A percentile compares a stretch with the other conserved stretches of the same genome.
phyloP scores from a whole-genome alignment of 495 filamentous ascomycete species.

The Lepidopterella palustris region DNA sequence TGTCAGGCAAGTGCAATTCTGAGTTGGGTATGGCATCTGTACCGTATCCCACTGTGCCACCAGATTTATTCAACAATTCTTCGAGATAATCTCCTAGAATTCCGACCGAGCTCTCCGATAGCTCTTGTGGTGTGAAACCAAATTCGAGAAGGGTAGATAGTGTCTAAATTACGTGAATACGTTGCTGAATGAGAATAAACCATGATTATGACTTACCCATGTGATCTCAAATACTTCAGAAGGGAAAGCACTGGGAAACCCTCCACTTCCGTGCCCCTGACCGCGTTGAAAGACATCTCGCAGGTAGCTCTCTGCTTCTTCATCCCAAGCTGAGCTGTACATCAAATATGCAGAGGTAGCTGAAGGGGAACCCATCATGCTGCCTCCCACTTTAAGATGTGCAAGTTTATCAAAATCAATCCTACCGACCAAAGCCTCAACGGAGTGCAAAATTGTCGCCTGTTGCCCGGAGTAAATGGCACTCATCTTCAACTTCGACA shows the following conservation, averaged over 20 bases:
- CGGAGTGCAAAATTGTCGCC: slow-evolving; percentile 37
- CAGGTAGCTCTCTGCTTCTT: slow-evolving; percentile 27
- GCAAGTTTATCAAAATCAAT: slow-evolving; percentile 40
- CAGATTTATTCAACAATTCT: neutral
- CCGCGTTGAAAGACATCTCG: neutral
- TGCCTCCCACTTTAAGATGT: slow-evolving; percentile 39
- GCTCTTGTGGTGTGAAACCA: no score
- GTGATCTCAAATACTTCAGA: slow-evolving; percentile 7
- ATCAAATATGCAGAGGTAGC: slow-evolving; percentile 45
- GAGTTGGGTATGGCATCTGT: no score
- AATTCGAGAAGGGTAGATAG: no score
- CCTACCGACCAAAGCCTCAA: slow-evolving; percentile 43
- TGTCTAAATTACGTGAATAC: no score
- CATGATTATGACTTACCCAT: no score
- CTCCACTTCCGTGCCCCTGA: neutral
- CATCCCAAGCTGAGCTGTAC: slow-evolving; percentile 37
- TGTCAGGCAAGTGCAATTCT: neutral
- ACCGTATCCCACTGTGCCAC: neutral
- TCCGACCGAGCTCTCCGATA: no score
- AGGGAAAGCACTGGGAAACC: slow-evolving; percentile 15
- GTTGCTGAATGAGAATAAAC: no score
- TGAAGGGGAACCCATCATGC: slow-evolving; percentile 44
- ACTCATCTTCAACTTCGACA: slow-evolving; percentile 30
- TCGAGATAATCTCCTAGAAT: neutral
- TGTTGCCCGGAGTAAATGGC: slow-evolving; percentile 28